Evolutionary conservation across 305 asterid genomes (phyloP).

Genomic region (Fraxinus sp.): DNA sequence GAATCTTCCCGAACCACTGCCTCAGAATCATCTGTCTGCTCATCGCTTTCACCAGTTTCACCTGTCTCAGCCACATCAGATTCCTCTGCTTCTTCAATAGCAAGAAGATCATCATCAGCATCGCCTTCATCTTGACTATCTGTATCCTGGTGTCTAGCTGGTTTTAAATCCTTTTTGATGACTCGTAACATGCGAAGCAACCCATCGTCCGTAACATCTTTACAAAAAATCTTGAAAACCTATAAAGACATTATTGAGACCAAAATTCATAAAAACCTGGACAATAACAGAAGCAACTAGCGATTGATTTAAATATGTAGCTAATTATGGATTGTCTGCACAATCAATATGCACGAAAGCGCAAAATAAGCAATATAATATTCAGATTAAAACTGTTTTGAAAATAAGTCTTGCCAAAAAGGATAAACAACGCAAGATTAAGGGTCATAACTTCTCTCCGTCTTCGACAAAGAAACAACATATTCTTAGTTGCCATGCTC

Average conservation of each 20-base stretch:
- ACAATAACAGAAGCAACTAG: conserved; percentile 10
- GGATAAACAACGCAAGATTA: not conserved
- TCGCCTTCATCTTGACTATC: conserved; percentile 62
- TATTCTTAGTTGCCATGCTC: not conserved
- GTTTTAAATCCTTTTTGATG: conserved; percentile 84
- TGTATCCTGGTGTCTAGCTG: conserved; percentile 70
- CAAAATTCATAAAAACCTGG: not conserved
- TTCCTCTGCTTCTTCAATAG: conserved; percentile 81
- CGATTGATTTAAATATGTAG: not conserved
- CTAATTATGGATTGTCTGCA: not conserved
- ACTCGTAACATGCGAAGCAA: conserved; percentile 78
- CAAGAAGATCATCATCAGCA: conserved; percentile 71
- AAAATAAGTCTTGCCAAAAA: not conserved
- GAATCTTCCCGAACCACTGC: conserved; percentile 65
- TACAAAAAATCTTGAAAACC: conserved; percentile 83
- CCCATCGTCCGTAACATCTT: conserved; percentile 75
- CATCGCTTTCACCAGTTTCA: conserved; percentile 76
- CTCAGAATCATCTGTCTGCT: conserved; percentile 78
- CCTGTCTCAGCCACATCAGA: conserved; percentile 85
- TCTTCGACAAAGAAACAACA: not conserved
- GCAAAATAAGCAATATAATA: not conserved
- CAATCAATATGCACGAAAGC: not conserved
- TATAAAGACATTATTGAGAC: conserved; percentile 27
- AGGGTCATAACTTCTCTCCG: not conserved
- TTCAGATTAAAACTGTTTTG: not conserved